Conservation (phyloP, 1,284 basidiomycete genomes). For the Sanghuangporus sanghuang region DNA sequence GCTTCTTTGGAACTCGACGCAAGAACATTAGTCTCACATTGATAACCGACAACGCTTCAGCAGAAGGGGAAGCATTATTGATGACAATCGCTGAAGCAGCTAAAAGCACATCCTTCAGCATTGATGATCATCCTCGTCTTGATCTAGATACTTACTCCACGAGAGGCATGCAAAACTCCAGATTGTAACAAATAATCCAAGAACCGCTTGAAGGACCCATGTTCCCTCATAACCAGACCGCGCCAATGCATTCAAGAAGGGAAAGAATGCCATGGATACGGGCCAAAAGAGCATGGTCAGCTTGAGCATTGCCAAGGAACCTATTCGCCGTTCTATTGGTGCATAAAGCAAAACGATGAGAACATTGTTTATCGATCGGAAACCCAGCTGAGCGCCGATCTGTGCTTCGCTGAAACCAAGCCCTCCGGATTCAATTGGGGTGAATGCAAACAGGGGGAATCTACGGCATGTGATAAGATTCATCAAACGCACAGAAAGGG, state of each 20-base stretch:
- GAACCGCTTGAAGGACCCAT: slow-evolving; percentile 14
- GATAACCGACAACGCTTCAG: slow-evolving; percentile 19
- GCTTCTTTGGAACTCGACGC: not conserved
- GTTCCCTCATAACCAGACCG: slow-evolving; percentile 10
- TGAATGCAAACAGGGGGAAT: slow-evolving; percentile 24
- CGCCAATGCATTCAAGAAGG: slow-evolving; percentile 20
- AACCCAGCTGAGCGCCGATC: slow-evolving; percentile 22
- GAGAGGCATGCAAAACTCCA: slow-evolving; percentile 14
- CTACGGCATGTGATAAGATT: slow-evolving; percentile 8
- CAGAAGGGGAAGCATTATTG: slow-evolving; percentile 21
- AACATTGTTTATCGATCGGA: slow-evolving; percentile 21
- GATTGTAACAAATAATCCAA: slow-evolving; percentile 16
- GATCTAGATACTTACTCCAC: slow-evolving; percentile 14
- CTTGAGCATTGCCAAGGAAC: slow-evolving; percentile 19
- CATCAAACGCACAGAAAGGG: not conserved
- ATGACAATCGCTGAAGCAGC: slow-evolving; percentile 16
- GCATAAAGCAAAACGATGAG: slow-evolving; percentile 19
- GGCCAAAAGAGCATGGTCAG: slow-evolving; percentile 19
- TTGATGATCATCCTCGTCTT: not conserved
- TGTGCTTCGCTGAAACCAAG: slow-evolving; percentile 22
- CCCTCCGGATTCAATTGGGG: slow-evolving; percentile 23
- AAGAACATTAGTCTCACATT: slow-evolving; percentile 15
- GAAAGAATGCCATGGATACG: slow-evolving; percentile 20
- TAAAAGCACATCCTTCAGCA: not conserved
- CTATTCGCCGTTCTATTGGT: slow-evolving; percentile 18